These are phyloP conservation scores for Microdochium bolleyi DNA, from an alignment of 2,329 filamentous ascomycete species.

Conservation along the genomic window DNA sequence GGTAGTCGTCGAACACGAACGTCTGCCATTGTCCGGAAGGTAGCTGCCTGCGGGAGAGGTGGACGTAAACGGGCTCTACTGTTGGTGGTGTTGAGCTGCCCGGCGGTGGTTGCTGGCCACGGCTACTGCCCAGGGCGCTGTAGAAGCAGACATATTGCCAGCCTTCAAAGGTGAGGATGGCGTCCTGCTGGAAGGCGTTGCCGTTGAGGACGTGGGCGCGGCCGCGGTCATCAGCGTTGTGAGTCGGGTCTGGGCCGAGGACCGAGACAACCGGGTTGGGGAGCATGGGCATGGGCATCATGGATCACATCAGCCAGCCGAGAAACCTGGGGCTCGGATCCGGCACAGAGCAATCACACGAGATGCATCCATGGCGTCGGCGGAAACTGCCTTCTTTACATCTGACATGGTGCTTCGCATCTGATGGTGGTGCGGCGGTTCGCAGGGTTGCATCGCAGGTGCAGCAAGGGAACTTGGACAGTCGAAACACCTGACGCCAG, in stretches of 20 bases:
- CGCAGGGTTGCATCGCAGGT: no score
- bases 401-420: no score
- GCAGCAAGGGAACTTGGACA: no score
- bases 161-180: constrained; percentile 34
- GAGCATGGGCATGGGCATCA: background rate
- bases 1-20: constrained; percentile 38
- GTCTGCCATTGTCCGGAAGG: constrained; percentile 33
- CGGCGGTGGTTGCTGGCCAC: constrained; percentile 8
- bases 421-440: no score
- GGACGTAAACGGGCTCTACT: constrained; percentile 27
- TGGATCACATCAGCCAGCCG: no score
- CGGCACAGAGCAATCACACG: no score
- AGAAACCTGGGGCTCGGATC: no score
- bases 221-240: constrained; percentile 3
- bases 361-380: no score
- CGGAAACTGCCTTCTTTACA: no score
- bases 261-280: constrained; percentile 12
- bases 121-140: constrained; percentile 14
- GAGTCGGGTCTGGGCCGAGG: constrained; percentile 25
- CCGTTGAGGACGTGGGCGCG: constrained; percentile 31
- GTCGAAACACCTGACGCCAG: no score
- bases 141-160: constrained; percentile 43
- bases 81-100: constrained; percentile 4
- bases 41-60: constrained; percentile 34
- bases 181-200: constrained; percentile 40